phyloP scores from a whole-genome alignment of 2,329 filamentous ascomycete species.

The Ascochyta viciae-villosae region DNA sequence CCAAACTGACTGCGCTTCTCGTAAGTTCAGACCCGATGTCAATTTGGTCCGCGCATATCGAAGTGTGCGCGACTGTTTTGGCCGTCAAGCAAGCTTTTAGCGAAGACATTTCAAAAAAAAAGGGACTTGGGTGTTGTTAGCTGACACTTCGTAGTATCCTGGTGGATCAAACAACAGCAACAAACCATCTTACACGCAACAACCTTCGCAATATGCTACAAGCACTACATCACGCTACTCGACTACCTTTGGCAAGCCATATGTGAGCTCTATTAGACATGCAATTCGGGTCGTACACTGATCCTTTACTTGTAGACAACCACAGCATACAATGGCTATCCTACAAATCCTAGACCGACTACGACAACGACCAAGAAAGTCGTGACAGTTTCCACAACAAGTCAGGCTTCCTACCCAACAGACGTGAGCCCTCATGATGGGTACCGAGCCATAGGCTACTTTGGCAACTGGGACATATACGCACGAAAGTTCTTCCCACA shows the following conservation, averaged over 20 bases:
- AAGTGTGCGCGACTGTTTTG: not conserved
- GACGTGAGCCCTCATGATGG: conserved; percentile 11
- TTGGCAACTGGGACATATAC: conserved; percentile 85
- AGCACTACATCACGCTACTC: conserved; percentile 6
- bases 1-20: conserved; percentile 3
- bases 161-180: not conserved
- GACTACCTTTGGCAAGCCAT: conserved; percentile 11
- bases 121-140: not conserved
- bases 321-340: not conserved
- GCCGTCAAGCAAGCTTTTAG: not conserved
- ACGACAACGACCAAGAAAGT: not conserved
- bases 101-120: not conserved
- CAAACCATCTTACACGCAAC: not conserved
- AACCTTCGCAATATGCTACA: conserved; percentile 1
- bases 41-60: not conserved
- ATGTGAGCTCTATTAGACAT: conserved; percentile 1
- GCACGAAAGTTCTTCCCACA: conserved; percentile 84
- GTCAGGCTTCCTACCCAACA: not conserved
- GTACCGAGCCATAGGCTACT: conserved; percentile 65
- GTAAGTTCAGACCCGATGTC: conserved; percentile 3
- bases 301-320: not conserved
- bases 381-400: not conserved
- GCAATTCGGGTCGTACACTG: not conserved
- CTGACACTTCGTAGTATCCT: not conserved
- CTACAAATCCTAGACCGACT: not conserved